Evolutionary conservation across 805 yeast genomes (phyloP), one percentile per base, ranked within the genome.

Genomic region (Hanseniaspora lachancei): DNA sequence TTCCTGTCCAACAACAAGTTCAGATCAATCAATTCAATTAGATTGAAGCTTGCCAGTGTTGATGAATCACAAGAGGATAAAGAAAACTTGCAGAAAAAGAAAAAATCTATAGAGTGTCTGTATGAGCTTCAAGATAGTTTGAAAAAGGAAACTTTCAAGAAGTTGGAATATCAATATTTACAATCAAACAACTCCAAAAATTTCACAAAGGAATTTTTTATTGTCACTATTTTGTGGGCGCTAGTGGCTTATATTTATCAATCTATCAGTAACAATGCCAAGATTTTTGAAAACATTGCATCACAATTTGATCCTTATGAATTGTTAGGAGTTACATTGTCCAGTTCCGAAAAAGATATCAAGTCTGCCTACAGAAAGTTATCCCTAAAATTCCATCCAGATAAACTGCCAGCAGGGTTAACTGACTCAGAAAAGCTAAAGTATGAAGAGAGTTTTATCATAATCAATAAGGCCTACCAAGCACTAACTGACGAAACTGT

Each of bases 311-410:
- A 93, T 70, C 98, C 98, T 1, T 91, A 89, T 74, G 86, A 83
- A 58, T 78, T 93, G 58, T 76, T 93, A 62, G 55, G 53, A 3
- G 46, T 56, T 5, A 74, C 84, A 23, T 74, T 76, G 46, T 73
- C 82, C 38, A 80, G 97, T 10, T 64, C 79, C 12, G 96, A 86
- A 50, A 80, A 78, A 63, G 89, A 84, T 55, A 79, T 93, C 69
- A 88, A 86, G 68, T 74, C 86, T 49, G 82, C 82, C 27, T 93
- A 86, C 71, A 81, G 95, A 70, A 87, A 87, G 70, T 76, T 93
- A 53, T 86, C 97, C 2, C 72, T 91, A 62, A 84, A 82, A 64
- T 85, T 77, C 70, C 99, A 93, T 68, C 99, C 99, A 2, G 99
- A 93, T 71, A 93, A 93, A 70, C 72, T 89, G 58, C 76, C 83